Conservation (phyloP, 2,329 filamentous ascomycete genomes). For the Fusarium annulatum region DNA sequence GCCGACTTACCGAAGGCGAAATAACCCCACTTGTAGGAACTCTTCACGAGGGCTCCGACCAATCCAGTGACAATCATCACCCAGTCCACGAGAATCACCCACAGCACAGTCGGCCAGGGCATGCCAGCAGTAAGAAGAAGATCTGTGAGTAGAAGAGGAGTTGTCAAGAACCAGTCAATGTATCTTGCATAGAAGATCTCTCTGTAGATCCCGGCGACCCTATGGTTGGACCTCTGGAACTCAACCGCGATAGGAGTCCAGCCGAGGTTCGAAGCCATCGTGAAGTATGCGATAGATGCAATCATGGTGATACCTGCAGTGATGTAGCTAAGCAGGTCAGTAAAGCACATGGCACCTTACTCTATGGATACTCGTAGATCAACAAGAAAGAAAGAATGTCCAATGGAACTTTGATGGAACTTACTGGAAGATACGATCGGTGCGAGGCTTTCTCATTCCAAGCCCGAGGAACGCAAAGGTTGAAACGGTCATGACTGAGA, state of each 20-base stretch:
- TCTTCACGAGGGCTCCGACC: slow-evolving; percentile 57
- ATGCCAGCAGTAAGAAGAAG: slow-evolving; percentile 69
- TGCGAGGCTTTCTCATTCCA: slow-evolving; percentile 64
- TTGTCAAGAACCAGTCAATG: slow-evolving; percentile 65
- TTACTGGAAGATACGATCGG: slow-evolving; percentile 63
- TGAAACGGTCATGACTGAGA: slow-evolving; percentile 66
- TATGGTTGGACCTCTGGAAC: slow-evolving; percentile 54
- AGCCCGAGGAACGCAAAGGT: slow-evolving; percentile 65
- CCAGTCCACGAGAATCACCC: slow-evolving; percentile 60
- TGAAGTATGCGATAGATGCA: slow-evolving; percentile 62
- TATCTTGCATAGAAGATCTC: slow-evolving; percentile 68
- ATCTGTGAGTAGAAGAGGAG: slow-evolving; percentile 71
- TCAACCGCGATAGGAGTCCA: slow-evolving; percentile 62
- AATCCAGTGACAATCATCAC: slow-evolving; percentile 60
- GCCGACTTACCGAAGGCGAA: slow-evolving; percentile 56
- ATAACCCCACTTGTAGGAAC: slow-evolving; percentile 69
- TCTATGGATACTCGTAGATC: accelerated
- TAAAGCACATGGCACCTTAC: accelerated
- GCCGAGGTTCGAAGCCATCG: slow-evolving; percentile 63
- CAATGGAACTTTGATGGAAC: accelerated
- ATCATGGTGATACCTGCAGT: slow-evolving; percentile 61
- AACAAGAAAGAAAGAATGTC: accelerated
- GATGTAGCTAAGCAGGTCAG: slow-evolving; percentile 52
- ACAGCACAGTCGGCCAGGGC: slow-evolving; percentile 64
- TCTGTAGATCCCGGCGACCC: slow-evolving; percentile 63